These are phyloP conservation scores for Helianthus tuberosus DNA, from an alignment of 129 eudicot genomes.

Conservation along the genomic window DNA sequence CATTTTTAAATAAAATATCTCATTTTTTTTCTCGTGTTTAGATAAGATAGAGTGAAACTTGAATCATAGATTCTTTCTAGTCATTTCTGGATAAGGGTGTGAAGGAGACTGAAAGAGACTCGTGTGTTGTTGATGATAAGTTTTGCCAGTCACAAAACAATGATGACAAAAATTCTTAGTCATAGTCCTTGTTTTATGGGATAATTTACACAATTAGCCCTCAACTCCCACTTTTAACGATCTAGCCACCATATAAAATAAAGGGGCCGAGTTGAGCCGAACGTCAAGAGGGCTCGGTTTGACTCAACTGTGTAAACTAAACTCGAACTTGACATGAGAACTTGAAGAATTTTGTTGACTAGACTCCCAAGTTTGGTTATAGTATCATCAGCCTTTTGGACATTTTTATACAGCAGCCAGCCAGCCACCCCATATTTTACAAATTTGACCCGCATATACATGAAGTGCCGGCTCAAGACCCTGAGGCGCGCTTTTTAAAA, in stretches of 20 bases:
- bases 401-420: no score
- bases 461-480: no score
- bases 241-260: no score
- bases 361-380: no score
- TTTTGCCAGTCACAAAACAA: constrained; percentile 20
- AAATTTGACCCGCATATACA: no score
- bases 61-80: neutral
- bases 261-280: no score
- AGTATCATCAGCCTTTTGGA: no score
- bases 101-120: constrained; percentile 12
- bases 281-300: no score
- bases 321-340: no score
- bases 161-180: neutral
- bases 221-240: neutral
- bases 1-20: neutral
- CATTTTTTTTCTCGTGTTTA: neutral
- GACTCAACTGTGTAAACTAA: no score
- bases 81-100: constrained; percentile 14
- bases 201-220: constrained; percentile 9
- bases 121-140: constrained; percentile 25
- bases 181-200: neutral
- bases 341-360: no score
- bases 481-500: neutral
- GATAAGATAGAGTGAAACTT: neutral
- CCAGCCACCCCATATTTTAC: no score